These are phyloP conservation scores for Beauveria sp. DNA, from an alignment of 2,329 filamentous ascomycete species.

Conservation along the genomic window DNA sequence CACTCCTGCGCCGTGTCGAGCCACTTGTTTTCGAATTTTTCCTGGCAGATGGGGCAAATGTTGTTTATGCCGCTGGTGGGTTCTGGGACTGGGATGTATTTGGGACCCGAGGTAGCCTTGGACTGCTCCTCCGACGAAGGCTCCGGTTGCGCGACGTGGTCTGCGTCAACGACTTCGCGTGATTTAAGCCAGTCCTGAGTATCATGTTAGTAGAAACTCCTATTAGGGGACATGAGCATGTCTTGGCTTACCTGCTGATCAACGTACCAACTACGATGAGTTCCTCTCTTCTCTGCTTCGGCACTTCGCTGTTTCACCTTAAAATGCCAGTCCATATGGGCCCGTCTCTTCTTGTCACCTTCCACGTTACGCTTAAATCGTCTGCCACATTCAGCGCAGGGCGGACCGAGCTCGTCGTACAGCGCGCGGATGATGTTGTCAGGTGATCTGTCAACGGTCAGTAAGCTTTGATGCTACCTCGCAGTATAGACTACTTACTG, in stretches of 20 bases:
- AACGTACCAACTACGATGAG: constrained; percentile 92
- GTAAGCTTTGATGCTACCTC: not conserved
- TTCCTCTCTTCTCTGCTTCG: constrained; percentile 76
- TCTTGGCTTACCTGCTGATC: constrained; percentile 63
- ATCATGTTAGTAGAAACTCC: constrained; percentile 19
- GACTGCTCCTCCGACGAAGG: constrained; percentile 30
- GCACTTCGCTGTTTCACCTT: constrained; percentile 82
- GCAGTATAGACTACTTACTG: constrained; percentile 45
- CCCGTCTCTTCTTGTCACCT: constrained; percentile 77
- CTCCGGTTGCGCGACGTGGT: constrained; percentile 31
- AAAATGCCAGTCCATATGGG: constrained; percentile 98
- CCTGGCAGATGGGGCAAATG: constrained; percentile 89
- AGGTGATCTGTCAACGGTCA: constrained; percentile 48
- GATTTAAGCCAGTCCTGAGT: constrained; percentile 81
- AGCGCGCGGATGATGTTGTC: constrained; percentile 61
- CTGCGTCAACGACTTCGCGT: constrained; percentile 67
- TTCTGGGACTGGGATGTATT: constrained; percentile 79
- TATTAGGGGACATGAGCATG: not conserved
- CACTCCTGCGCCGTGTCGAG: constrained; percentile 90
- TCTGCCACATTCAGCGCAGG: constrained; percentile 85
- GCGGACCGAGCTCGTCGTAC: constrained; percentile 75
- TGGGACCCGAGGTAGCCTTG: constrained; percentile 46
- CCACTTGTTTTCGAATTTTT: constrained; percentile 89
- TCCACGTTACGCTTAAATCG: constrained; percentile 72
- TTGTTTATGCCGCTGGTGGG: constrained; percentile 66